Evolutionary conservation across 1,139 yeast species (phyloP).

Genomic region (Zygosaccharomyces pseudobailii): DNA sequence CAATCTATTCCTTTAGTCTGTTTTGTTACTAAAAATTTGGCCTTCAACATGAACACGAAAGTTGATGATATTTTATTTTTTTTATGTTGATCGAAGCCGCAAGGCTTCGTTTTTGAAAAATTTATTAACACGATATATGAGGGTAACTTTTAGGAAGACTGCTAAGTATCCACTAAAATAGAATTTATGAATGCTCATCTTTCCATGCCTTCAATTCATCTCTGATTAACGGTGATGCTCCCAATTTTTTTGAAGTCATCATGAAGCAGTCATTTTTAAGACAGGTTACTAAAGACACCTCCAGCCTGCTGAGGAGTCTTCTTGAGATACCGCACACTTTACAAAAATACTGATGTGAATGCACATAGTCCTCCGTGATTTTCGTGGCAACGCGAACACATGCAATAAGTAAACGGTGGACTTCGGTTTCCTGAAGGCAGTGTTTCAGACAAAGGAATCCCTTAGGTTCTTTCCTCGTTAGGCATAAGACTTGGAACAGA

Average conservation of each 20-base stretch:
- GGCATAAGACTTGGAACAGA: constrained; percentile 35
- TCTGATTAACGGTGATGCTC: constrained; percentile 14
- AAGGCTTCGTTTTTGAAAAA: constrained; percentile 2
- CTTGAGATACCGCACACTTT: constrained; percentile 49
- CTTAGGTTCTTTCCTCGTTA: constrained; percentile 36
- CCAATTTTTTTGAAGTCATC: constrained; percentile 21
- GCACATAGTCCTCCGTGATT: constrained; percentile 47
- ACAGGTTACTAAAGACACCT: constrained; percentile 41
- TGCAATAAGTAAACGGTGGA: constrained; percentile 47
- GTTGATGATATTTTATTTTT: neutral
- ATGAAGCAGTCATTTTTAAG: constrained; percentile 22
- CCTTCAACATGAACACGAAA: neutral
- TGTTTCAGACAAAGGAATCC: constrained; percentile 36
- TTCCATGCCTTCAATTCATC: constrained; percentile 12
- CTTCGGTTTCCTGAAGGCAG: constrained; percentile 34
- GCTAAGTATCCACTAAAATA: too few species aligned
- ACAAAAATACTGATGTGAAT: constrained; percentile 47
- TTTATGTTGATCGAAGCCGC: constrained; percentile 1
- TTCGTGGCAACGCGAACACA: constrained; percentile 48
- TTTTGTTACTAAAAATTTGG: neutral
- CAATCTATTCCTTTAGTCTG: neutral
- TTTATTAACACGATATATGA: neutral
- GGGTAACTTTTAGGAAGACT: neutral
- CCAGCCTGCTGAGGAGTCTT: constrained; percentile 43
- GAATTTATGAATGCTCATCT: neutral